Conservation (phyloP, 2,329 filamentous ascomycete genomes). For the Aspergillus texensis region DNA sequence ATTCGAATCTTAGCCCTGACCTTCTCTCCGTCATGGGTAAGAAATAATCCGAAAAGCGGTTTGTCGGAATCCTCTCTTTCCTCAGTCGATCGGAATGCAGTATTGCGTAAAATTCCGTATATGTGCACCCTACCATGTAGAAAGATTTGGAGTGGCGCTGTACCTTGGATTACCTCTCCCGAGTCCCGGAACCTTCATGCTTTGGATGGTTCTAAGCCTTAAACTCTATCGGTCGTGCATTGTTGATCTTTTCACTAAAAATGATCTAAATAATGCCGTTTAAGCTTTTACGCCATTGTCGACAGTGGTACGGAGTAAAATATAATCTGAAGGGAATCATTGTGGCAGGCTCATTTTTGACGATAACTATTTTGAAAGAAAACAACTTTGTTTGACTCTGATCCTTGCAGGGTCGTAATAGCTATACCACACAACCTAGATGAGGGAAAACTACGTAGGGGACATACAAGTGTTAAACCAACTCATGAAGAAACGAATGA, state of each 20-base stretch:
- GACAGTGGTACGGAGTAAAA: too few species aligned
- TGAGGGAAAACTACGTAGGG: too few species aligned
- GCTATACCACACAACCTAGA: too few species aligned
- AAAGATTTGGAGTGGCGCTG: background rate
- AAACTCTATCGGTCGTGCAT: background rate
- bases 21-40: background rate
- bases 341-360: too few species aligned
- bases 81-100: background rate
- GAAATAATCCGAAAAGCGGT: background rate
- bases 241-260: background rate
- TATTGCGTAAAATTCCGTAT: background rate
- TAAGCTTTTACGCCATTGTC: background rate
- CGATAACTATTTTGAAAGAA: too few species aligned
- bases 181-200: background rate
- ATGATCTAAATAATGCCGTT: background rate
- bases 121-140: too few species aligned
- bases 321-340: too few species aligned
- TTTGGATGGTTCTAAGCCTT: background rate
- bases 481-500: too few species aligned
- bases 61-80: background rate
- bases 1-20: background rate
- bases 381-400: too few species aligned
- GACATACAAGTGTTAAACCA: too few species aligned
- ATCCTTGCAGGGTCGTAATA: too few species aligned
- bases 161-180: background rate